Evolutionary conservation across 768 basidiomycete species (phyloP).

Genomic region (Mycena albidolilacea): DNA sequence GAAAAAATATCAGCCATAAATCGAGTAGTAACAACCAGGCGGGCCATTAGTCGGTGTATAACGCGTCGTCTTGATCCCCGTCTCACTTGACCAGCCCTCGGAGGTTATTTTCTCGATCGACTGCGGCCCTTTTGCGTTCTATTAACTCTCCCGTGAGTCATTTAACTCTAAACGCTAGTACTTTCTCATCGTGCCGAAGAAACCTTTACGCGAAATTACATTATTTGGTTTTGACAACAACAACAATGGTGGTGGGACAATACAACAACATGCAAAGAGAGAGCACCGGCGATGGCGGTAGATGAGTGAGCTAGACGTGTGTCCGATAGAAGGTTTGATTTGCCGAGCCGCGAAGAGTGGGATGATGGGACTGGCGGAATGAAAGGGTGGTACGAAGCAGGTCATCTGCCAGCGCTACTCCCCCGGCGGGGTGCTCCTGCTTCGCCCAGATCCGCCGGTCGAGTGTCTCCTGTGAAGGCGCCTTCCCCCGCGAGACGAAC

Average conservation of each 20-base stretch:
- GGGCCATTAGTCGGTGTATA: slow-evolving; percentile 5
- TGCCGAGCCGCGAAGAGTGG: slow-evolving; percentile 18
- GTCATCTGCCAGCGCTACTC: slow-evolving; percentile 29
- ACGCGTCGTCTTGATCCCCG: slow-evolving; percentile 24
- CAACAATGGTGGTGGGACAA: slow-evolving; percentile 5
- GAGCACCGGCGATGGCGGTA: not conserved
- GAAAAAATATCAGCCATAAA: not conserved
- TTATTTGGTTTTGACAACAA: slow-evolving; percentile 18
- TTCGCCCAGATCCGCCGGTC: slow-evolving; percentile 50
- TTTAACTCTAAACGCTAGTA: slow-evolving; percentile 14
- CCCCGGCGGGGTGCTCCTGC: slow-evolving; percentile 38
- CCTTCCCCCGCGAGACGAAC: slow-evolving; percentile 51
- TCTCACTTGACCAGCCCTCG: slow-evolving; percentile 14
- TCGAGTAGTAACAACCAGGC: not conserved
- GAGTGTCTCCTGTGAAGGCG: slow-evolving; percentile 68
- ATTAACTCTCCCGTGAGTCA: slow-evolving; percentile 21
- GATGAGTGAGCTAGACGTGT: slow-evolving; percentile 8
- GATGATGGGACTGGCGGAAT: not conserved
- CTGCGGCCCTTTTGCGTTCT: slow-evolving; percentile 19
- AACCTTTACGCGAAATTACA: slow-evolving; percentile 8
- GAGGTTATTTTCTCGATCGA: slow-evolving; percentile 17
- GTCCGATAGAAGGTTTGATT: slow-evolving; percentile 2
- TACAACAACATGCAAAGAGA: slow-evolving; percentile 12
- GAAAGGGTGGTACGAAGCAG: slow-evolving; percentile 9
- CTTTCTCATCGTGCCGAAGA: not conserved